Conservation (phyloP, 495 filamentous ascomycete genomes). For the Rhizodiscina lignyota region DNA sequence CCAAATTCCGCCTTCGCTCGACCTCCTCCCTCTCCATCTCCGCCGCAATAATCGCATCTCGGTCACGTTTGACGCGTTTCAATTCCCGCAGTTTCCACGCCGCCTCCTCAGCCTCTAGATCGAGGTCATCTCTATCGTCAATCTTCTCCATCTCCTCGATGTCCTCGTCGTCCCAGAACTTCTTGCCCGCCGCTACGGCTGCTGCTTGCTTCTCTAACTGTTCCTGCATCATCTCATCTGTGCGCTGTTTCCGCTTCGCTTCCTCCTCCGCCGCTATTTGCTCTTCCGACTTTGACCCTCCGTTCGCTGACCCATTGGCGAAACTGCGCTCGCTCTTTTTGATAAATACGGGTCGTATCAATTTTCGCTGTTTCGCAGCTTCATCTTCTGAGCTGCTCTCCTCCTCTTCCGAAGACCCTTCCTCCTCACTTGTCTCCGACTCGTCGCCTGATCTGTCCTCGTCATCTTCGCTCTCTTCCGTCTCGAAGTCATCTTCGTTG, state of each 20-base stretch:
- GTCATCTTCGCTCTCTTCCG: slow-evolving; percentile 9
- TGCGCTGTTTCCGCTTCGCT: slow-evolving; percentile 43
- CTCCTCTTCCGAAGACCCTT: slow-evolving; percentile 39
- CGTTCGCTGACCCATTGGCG: slow-evolving; percentile 12
- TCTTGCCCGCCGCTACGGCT: slow-evolving; percentile 55
- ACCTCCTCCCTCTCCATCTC: slow-evolving; percentile 83
- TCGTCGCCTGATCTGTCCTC: slow-evolving; percentile 8
- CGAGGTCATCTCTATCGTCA: slow-evolving; percentile 55
- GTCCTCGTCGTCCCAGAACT: slow-evolving; percentile 76
- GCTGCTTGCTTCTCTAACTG: slow-evolving; percentile 68
- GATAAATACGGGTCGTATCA: slow-evolving; percentile 82
- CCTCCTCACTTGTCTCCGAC: slow-evolving; percentile 19
- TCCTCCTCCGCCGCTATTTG: slow-evolving; percentile 39
- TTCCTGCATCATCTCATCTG: slow-evolving; percentile 69
- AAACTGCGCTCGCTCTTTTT: slow-evolving; percentile 57
- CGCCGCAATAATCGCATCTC: slow-evolving; percentile 63
- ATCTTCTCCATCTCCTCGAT: slow-evolving; percentile 41
- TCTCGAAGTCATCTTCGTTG: slow-evolving; percentile 19
- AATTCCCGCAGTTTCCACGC: slow-evolving; percentile 92
- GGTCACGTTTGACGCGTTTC: slow-evolving; percentile 67
- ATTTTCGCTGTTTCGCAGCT: slow-evolving; percentile 32
- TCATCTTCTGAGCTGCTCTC: slow-evolving; percentile 32
- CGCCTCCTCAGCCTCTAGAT: slow-evolving; percentile 77
- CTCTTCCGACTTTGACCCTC: slow-evolving; percentile 22
- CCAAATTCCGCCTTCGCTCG: slow-evolving; percentile 75